Evolutionary conservation across 2,329 filamentous ascomycete genomes (phyloP), one percentile per base, ranked within the genome.

Genomic region (Thermoascus crustaceus): DNA sequence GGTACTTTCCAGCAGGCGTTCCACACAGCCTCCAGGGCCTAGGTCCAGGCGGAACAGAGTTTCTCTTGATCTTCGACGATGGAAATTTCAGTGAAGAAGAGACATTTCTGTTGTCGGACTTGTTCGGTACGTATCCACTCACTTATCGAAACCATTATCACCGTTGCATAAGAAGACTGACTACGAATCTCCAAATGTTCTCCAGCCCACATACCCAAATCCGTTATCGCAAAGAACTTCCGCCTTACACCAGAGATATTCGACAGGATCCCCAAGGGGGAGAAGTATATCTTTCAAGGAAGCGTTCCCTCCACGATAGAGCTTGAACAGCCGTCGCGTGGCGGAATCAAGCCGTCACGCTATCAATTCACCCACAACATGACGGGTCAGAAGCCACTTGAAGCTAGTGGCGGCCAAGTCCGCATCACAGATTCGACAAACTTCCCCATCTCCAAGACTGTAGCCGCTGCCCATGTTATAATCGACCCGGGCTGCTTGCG

Each of bases 241-340:
- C 73, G 81, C 47, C 61, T 86, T 1, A 68, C 73, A 0, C 77
- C 81, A 1, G 72, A 83, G 46, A 64, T 82, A 10, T 85, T 87
- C 50, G 68, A 72, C 5, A 71, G 78, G 37, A 69, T 84, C 5
- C 80, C 80, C 6, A 57, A 72, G 32, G 62, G 66, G 6, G 67
- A 85, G 49, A 84, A 82, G 56, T 85, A 85, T 64, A 85, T 85
- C 52, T 85, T 85, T 66, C 72, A 82, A 48, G 82, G 80, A 40
- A 71, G 73, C 0, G 55, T 67, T 0, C 81, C 81, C 0, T 77
- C 72, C 5, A 66, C 73, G 5, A 78, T 84, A 45, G 69, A 76
- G 2, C 66, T 80, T 5, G 80, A 84, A 53, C 66, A 68, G 9
- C 80, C 80, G 1, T 66, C 55, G 1, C 33, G 33, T 2, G 73